Evolutionary conservation across 148 eudicot genomes (phyloP), one percentile per base, ranked within the genome.

Genomic region (Pouteria glomerata): DNA sequence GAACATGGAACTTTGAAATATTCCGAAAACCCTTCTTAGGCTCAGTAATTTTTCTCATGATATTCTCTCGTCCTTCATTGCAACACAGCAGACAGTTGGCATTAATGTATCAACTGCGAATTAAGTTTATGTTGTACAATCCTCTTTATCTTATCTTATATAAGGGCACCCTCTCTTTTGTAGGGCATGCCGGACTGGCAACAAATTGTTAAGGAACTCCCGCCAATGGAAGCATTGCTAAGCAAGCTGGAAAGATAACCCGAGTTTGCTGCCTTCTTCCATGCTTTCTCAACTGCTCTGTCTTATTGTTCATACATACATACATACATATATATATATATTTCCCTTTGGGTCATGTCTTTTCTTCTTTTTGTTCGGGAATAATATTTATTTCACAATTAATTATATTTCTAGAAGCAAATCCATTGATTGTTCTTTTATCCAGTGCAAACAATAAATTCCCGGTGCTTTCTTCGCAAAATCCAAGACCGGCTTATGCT

Each of bases 161-260:
- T 4, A 4, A 39, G 5, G 10, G 44, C 31, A 8, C 39, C 39
- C 39, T 18, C 18, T 66, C 52, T 27, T 52, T 21, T 66, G 70
- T 86, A 96, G 99, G 95, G 99, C 16, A 88, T 96, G 96, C 97
- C 97, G 14, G 96, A 96, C 80, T 92, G 99, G 97, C 69, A 78
- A 78, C 83, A 90, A 74, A 88, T 96, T 66, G 35, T 88, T 77
- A 70, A 87, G 74, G 97, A 96, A 73, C 84, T 92, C 77, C 97
- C 99, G 34, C 76, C 85, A 52, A 78, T 82, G 89, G 99, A 96
- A 8, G 84, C 87, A 69, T 77, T 92, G 58, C 80, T 96, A 15
- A 96, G 97, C 88, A 88, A 88, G 74, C 92, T 96, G 1, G 99
- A 96, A 85, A 96, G 90, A 81, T 96, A 79, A 84, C 47, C 15